Base-by-base conservation (phyloP, 2,329 filamentous ascomycete genomes). In the Colletotrichum sp. region DNA sequence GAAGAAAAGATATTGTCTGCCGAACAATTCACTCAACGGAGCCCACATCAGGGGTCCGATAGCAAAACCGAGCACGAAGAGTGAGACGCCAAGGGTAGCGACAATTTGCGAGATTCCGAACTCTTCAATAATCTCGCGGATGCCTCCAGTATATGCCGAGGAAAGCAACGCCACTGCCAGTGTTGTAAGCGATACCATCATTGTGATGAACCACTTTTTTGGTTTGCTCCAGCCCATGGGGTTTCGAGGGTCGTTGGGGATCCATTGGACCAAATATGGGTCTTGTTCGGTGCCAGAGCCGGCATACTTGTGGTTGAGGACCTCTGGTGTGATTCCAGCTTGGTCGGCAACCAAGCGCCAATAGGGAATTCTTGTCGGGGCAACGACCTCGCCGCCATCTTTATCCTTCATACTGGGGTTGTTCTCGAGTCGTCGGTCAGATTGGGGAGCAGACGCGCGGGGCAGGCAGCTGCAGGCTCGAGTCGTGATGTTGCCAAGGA, bases 31-130 rank as follows among this genome's bases (percentile, higher is more conserved):
- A 48, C 88, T 91, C 21, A 94, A 80, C 1, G 92, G 92, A 6
- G 91, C 92, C 90, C 91, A 93, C 3, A 94, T 79, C 10, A 94
- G 80, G 0, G 93, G 92, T 0, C 93, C 93, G 6, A 93, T 71
- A 4, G 85, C 88, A 76, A 89, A 90, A 21, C 88, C 88, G 5
- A 89, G 78, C 16, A 89, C 82, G 76, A 87, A 87, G n/a, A 89
- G 81, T 0, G 87, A 86, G 0, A 87, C 87, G 13, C 89, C 88
- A 1, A 91, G 82, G 0, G 82, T 85, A 2, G 87, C 84, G 2
- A 87, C 85, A 71, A 89, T 89, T 5, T 78, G 77, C 4, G 81
- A 81, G 43, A 90, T 85, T 13, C 83, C 78, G 76, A 93, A 92
- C 48, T 90, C 84, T 2, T 72, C 36, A 24, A 91, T 85, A 52